Evolutionary conservation across 345 rosid species (phyloP).

Genomic region (Aurinia saxatilis): DNA sequence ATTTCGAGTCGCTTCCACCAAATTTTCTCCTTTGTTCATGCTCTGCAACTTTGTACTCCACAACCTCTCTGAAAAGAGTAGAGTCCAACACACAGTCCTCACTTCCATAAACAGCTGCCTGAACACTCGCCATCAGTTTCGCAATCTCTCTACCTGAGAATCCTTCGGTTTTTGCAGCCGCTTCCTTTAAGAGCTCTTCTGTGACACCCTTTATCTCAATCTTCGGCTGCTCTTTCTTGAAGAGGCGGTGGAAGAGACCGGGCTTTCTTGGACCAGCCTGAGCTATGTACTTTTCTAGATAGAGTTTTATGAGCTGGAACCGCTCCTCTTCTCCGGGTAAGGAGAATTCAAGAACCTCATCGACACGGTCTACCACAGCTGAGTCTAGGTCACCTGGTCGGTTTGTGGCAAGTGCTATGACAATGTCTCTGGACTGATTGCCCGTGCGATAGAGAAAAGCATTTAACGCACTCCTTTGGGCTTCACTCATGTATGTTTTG

Average conservation of each 20-base stretch:
- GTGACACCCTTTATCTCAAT: slow-evolving; percentile 76
- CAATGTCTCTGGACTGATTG: slow-evolving; percentile 91
- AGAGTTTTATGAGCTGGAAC: slow-evolving; percentile 73
- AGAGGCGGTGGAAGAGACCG: slow-evolving; percentile 46
- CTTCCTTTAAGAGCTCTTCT: slow-evolving; percentile 71
- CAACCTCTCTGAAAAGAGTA: slow-evolving; percentile 72
- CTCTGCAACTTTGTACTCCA: slow-evolving; percentile 90
- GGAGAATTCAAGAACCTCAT: slow-evolving; percentile 87
- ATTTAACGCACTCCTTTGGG: slow-evolving; percentile 93
- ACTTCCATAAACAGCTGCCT: slow-evolving; percentile 93
- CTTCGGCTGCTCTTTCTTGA: slow-evolving; percentile 56
- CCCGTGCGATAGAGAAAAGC: slow-evolving; percentile 93
- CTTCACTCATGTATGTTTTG: slow-evolving; percentile 96
- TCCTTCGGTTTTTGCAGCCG: slow-evolving; percentile 77
- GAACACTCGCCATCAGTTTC: slow-evolving; percentile 88
- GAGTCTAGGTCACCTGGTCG: slow-evolving; percentile 96
- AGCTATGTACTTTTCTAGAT: slow-evolving; percentile 81
- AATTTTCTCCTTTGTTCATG: slow-evolving; percentile 80
- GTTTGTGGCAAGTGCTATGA: slow-evolving; percentile 92
- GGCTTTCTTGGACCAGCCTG: slow-evolving; percentile 63
- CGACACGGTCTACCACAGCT: slow-evolving; percentile 88
- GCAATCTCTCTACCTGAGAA: slow-evolving; percentile 96
- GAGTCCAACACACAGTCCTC: slow-evolving; percentile 75
- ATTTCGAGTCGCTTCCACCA: slow-evolving; percentile 34
- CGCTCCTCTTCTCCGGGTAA: slow-evolving; percentile 82